Evolutionary conservation across 164 flowering plant species (phyloP).

Genomic region (Hamamelis virginiana): DNA sequence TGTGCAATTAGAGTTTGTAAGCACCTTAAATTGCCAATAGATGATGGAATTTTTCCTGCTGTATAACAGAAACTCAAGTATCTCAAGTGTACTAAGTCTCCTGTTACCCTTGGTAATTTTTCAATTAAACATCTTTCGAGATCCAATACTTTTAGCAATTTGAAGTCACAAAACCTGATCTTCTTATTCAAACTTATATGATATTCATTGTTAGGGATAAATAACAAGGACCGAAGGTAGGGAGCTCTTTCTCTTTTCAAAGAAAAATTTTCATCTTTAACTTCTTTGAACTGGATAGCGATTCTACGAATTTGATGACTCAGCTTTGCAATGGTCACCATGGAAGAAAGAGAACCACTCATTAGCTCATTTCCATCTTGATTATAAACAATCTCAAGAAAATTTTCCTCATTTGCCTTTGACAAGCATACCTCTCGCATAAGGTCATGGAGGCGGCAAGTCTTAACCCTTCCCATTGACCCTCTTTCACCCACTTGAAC

Average conservation of each 20-base stretch:
- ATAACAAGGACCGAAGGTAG: constrained; percentile 13
- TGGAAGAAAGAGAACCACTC: background rate
- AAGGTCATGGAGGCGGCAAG: constrained; percentile 26
- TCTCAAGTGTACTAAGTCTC: constrained; percentile 21
- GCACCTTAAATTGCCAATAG: constrained; percentile 13
- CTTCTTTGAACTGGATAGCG: background rate
- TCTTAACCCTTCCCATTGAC: too few relatives aligned
- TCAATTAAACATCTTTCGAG: background rate
- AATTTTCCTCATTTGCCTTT: constrained; percentile 21
- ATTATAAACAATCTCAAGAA: constrained; percentile 5
- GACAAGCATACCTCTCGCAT: constrained; percentile 28
- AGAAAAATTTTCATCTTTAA: too few relatives aligned
- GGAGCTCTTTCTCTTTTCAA: background rate
- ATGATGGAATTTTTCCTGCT: constrained; percentile 5
- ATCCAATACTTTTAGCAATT: constrained; percentile 14
- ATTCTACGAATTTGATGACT: constrained; percentile 8
- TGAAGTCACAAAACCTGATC: background rate
- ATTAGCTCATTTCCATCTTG: background rate
- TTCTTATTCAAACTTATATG: too few relatives aligned
- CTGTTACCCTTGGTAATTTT: constrained; percentile 10
- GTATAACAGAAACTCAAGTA: constrained; percentile 13
- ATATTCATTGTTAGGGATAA: too few relatives aligned
- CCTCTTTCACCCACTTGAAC: constrained; percentile 15
- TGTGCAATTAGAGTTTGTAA: constrained; percentile 19
- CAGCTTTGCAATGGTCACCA: too few relatives aligned